These are phyloP conservation scores for Schwanniomyces yamadae DNA, from an alignment of 805 yeast genomes.

Conservation along the genomic window DNA sequence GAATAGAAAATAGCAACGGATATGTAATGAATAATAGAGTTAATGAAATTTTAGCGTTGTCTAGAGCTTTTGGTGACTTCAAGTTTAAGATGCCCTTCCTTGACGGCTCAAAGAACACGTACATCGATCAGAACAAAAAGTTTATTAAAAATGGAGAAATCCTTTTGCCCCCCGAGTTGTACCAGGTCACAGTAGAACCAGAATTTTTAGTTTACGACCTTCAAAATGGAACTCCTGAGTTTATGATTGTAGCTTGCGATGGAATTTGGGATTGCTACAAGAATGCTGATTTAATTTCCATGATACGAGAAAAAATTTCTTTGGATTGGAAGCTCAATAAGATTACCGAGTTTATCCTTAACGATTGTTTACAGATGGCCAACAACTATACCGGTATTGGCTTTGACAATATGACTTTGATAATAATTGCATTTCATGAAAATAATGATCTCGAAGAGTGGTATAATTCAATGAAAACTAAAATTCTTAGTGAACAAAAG, in stretches of 20 bases:
- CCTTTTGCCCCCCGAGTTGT: conserved; percentile 42
- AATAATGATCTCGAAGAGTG: conserved; percentile 49
- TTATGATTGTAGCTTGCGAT: conserved; percentile 43
- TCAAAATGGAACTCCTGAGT: conserved; percentile 27
- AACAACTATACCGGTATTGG: conserved; percentile 76
- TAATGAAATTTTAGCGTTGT: conserved; percentile 42
- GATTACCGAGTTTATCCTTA: conserved; percentile 58
- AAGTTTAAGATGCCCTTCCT: conserved; percentile 41
- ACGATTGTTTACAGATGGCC: conserved; percentile 68
- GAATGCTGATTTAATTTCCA: conserved; percentile 51
- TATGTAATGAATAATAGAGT: conserved; percentile 37
- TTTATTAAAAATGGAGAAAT: conserved; percentile 26
- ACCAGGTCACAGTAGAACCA: conserved; percentile 45
- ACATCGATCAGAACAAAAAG: conserved; percentile 21
- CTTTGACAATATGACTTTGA: conserved; percentile 77
- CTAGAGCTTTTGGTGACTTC: conserved; percentile 46
- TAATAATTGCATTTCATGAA: conserved; percentile 63
- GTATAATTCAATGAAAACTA: conserved; percentile 53
- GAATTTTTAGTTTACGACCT: conserved; percentile 40
- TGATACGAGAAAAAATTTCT: conserved; percentile 57
- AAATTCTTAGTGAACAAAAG: conserved; percentile 27
- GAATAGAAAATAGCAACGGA: conserved; percentile 43
- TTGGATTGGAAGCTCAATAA: conserved; percentile 58
- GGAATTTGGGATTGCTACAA: conserved; percentile 52
- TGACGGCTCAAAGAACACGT: conserved; percentile 29